Evolutionary conservation across 345 rosid species (phyloP), one percentile per base, ranked within the genome.

Genomic region (Arabis hirsuta): DNA sequence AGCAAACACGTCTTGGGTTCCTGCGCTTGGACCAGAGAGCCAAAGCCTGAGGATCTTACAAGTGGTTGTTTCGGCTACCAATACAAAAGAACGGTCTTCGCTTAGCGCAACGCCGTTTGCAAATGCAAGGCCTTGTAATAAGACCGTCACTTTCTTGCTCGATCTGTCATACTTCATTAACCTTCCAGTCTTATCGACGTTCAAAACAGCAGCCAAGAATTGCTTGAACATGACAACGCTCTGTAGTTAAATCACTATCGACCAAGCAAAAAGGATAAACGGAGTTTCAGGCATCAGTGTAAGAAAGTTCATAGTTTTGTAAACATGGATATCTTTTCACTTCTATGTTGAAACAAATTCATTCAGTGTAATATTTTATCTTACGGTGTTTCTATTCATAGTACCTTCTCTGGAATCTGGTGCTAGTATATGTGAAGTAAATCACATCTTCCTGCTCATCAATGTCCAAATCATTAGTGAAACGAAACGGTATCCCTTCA

Each of bases 61-160:
- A 13, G 71, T 77, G 16, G 78, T 46, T 9, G 88, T 80, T 71
- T 89, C 93, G 0, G 84, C 88, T 42, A 87, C 81, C 22, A 87
- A 76, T 63, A 87, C 56, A 65, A 83, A 89, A 16, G 85, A 74
- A 14, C 68, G 54, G 48, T 91, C 93, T 65, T 84, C 85, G 83
- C 91, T 87, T 62, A 91, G 61, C 2, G 93, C 85, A 7, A 87
- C 86, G 3, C 96, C 93, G 69, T 91, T 91, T 31, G 96, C 88
- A 62, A 91, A 82, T 31, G 91, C 85, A 31, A 91, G 74, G 68
- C 81, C 87, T 34, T 57, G 71, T 54, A 80, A 3, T 24, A 91
- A 57, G 16, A 89, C 89, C 1, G 79, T 74, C n/a, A 83, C 83
- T 70, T 86, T 78, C 56, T 86, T 86, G 80, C 77, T 84, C 7